phyloP scores from a whole-genome alignment of 116 monocot species.

The Posidonia oceanica region DNA sequence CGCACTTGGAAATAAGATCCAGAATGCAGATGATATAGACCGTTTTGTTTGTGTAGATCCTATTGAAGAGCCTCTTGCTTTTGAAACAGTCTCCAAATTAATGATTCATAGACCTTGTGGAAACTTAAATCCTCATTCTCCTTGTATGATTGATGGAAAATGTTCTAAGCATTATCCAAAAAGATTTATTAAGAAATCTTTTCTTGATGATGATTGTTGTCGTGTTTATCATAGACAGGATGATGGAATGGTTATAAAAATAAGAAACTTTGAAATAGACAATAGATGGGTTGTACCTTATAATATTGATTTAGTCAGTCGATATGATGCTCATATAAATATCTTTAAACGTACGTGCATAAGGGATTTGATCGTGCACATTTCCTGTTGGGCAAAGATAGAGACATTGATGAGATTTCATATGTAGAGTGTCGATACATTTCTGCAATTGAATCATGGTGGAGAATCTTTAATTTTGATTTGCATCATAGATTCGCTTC shows the following conservation, averaged over 20 bases:
- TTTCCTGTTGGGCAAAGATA: too few species aligned
- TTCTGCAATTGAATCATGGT: background rate
- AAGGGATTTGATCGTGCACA: background rate
- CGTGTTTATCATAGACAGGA: constrained; percentile 5
- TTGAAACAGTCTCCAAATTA: background rate
- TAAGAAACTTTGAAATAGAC: background rate
- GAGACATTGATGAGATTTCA: background rate
- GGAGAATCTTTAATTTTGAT: background rate
- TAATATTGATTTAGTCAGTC: background rate
- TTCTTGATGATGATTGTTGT: background rate
- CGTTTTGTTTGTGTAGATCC: background rate
- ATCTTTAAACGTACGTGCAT: constrained; percentile 9
- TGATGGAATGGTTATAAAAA: background rate
- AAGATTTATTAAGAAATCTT: background rate
- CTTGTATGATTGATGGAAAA: background rate
- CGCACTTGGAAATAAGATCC: background rate
- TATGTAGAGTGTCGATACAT: background rate
- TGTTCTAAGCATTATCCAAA: constrained; percentile 9
- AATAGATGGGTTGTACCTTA: constrained; percentile 7
- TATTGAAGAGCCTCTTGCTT: background rate
- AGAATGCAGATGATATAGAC: background rate
- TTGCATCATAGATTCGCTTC: background rate
- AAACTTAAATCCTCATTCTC: background rate
- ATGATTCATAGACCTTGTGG: constrained; percentile 2
- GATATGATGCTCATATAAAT: constrained; percentile 7